Evolutionary conservation across 1,284 basidiomycete genomes (phyloP), one percentile per base, ranked within the genome.

Genomic region (Ceratobasidium sp.): DNA sequence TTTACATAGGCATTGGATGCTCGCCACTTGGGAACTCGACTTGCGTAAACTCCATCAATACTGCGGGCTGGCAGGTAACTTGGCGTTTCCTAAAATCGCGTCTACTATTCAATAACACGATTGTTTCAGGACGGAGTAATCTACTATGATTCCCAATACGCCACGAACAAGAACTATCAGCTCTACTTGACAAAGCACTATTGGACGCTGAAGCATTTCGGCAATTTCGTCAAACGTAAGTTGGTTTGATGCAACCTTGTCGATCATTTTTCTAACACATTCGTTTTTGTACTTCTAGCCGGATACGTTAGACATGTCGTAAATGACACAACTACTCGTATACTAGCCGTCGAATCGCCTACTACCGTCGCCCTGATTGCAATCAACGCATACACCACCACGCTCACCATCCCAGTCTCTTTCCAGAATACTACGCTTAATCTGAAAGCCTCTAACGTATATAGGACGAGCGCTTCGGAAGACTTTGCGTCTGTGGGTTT

Each of bases 71-170:
- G 78, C 78, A 80, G 51, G 79, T 79, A 60, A 73, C 76, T 27
- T 60, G 74, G 31, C 33, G n/a, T n/a, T 9, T 5, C 9, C 2
- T 11, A 51, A 36, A 29, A 15, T 33, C 45, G 15, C 15, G 72
- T 24, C 62, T 53, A 19, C 11, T 15, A 15, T 33, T 54, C 48
- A 64, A 29, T 66, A 53, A 33, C 1, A 19, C 33, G 17, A 27
- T 45, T 17, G 3, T 45, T 27, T 47, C 60, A 76, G 53, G 56
- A 74, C 15, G 50, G 65, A 8, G 41, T 74, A 73, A 65, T 78
- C 33, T 79, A 79, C 60, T 80, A 80, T 72, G 79, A 79, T 69
- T 75, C 77, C 14, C 54, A 69, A 29, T 79, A 66, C 64, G 75
- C 77, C 31, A 76, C 76, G 19, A 78, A 75, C 51, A n/a, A 47